Evolutionary conservation across 352 stramenopile species (phyloP).

Genomic region (Phytopythium mirpurense): DNA sequence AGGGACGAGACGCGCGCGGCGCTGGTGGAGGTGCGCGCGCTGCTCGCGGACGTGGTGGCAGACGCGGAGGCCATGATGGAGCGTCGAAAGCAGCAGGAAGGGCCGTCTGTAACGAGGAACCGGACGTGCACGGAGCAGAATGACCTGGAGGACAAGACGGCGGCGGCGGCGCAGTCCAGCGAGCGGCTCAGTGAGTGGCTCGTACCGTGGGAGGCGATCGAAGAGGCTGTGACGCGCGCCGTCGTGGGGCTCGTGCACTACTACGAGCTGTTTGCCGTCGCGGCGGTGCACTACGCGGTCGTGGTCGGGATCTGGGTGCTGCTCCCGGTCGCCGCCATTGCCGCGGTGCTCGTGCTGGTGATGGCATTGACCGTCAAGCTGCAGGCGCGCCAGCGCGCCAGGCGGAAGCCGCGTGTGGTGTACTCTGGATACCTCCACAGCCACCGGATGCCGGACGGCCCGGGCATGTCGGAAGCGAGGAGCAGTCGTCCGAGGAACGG

Average conservation of each 20-base stretch:
- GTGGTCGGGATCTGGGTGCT: background rate
- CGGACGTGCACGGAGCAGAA: background rate
- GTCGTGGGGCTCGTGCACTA: background rate
- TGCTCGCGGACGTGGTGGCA: conserved; percentile 6
- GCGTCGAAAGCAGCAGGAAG: conserved; percentile 2
- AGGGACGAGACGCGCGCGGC: conserved; percentile 10
- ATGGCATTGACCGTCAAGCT: background rate
- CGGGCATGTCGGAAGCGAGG: background rate
- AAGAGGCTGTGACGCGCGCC: background rate
- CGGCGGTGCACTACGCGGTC: background rate
- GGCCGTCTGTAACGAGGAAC: background rate
- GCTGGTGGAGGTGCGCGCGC: conserved; percentile 9
- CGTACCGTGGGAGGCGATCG: background rate
- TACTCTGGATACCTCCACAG: conserved; percentile 9
- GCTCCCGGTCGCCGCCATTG: background rate
- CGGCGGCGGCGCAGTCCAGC: background rate
- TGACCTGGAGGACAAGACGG: background rate
- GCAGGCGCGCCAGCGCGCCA: conserved; percentile 5
- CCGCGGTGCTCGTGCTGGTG: background rate
- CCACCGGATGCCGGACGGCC: background rate
- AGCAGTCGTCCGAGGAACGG: background rate
- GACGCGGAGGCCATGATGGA: conserved; percentile 17
- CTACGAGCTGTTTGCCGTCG: background rate
- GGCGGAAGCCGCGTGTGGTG: conserved; percentile 3
- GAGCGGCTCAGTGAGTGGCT: background rate